These are phyloP conservation scores for Colletotrichum limetticola DNA, from an alignment of 2,329 filamentous ascomycete species.

Conservation along the genomic window DNA sequence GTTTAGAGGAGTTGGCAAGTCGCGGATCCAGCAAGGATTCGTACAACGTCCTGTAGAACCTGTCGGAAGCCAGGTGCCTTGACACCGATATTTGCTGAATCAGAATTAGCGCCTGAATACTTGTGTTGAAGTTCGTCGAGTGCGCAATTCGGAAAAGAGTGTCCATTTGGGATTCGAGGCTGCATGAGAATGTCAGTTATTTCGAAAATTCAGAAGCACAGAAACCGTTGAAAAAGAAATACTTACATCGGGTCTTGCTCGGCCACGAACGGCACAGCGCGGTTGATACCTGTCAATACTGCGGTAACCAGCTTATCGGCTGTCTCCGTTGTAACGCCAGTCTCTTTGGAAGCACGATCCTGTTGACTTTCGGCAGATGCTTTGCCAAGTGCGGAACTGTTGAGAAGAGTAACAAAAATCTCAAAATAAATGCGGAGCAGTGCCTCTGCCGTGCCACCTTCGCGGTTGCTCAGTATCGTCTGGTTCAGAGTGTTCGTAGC, in stretches of 20 bases:
- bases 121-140: constrained; percentile 98
- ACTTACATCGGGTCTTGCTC: constrained; percentile 79
- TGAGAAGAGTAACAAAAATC: constrained; percentile 85
- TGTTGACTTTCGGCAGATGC: constrained; percentile 3
- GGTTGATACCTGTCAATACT: constrained; percentile 92
- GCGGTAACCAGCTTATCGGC: constrained; percentile 93
- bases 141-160: constrained; percentile 96
- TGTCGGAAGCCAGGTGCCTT: constrained; percentile 84
- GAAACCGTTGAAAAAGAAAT: constrained; percentile 39
- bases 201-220: neutral
- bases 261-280: constrained; percentile 91
- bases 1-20: constrained; percentile 90
- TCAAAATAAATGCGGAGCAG: constrained; percentile 93
- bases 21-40: constrained; percentile 94
- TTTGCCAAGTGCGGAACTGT: constrained; percentile 47
- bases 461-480: constrained; percentile 87
- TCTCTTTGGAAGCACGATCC: constrained; percentile 29
- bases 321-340: constrained; percentile 66
- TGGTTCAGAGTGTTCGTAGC: constrained; percentile 97
- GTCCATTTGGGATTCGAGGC: constrained; percentile 88
- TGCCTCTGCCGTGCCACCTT: constrained; percentile 82
- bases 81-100: constrained; percentile 90
- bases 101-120: constrained; percentile 92
- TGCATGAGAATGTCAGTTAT: constrained; percentile 42
- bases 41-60: constrained; percentile 95